These are phyloP conservation scores for Vigna radiata DNA, from an alignment of 306 rosid genomes.

Conservation along the genomic window DNA sequence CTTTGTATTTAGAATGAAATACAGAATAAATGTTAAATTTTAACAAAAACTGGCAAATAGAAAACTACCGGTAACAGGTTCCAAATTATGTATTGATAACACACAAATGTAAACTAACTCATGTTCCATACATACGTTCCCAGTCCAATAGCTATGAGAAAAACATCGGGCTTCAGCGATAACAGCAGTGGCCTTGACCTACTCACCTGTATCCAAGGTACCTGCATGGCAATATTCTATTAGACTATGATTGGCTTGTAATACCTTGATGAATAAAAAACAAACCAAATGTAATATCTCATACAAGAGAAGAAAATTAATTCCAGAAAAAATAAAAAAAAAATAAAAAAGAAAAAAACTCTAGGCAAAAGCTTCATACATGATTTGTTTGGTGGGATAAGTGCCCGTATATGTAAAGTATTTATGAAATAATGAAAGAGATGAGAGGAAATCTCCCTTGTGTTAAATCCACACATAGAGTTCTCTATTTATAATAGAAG, in stretches of 20 bases:
- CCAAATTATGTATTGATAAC: constrained; percentile 8
- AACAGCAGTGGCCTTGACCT: constrained; percentile 79
- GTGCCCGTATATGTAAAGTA: neutral
- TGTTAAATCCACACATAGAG: too few species aligned
- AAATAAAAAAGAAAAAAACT: too few species aligned
- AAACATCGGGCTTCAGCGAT: constrained; percentile 80
- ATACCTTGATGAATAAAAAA: constrained; percentile 22
- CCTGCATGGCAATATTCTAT: constrained; percentile 59
- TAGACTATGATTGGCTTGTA: constrained; percentile 32
- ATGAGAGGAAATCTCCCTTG: too few species aligned
- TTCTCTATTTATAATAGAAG: too few species aligned
- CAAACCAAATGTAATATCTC: neutral
- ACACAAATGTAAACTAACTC: constrained; percentile 33
- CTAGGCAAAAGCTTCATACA: constrained; percentile 15
- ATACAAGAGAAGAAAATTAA: constrained; percentile 17
- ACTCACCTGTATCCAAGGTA: constrained; percentile 98
- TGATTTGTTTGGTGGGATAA: neutral
- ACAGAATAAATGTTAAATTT: neutral
- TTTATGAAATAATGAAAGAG: too few species aligned
- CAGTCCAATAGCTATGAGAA: constrained; percentile 87
- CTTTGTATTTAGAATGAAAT: constrained; percentile 25
- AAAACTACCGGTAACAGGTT: constrained; percentile 22
- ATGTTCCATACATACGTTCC: constrained; percentile 67
- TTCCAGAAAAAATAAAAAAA: constrained; percentile 6
- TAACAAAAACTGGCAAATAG: constrained; percentile 8